Evolutionary conservation across 2,329 filamentous ascomycete species (phyloP).

Genomic region (Penicillium verrucosum): DNA sequence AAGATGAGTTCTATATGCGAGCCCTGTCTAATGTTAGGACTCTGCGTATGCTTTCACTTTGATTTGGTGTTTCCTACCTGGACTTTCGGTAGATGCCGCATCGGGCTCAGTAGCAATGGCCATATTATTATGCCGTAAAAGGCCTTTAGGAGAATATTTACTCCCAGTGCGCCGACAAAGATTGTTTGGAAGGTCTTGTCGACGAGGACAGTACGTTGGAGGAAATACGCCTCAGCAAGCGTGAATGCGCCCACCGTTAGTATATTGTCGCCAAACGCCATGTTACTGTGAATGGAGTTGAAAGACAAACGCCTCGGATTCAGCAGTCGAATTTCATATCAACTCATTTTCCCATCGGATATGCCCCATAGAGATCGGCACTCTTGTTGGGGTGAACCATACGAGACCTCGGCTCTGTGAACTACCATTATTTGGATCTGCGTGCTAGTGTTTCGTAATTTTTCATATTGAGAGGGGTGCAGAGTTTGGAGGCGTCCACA

Average conservation of each 20-base stretch:
- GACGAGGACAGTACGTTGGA: slow-evolving; percentile 27
- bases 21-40: too few relatives aligned
- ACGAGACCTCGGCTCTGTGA: slow-evolving; percentile 4
- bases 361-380: slow-evolving; percentile 2
- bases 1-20: too few relatives aligned
- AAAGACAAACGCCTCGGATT: neutral
- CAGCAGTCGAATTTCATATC: neutral
- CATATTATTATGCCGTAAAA: slow-evolving; percentile 48
- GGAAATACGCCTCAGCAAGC: slow-evolving; percentile 28
- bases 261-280: slow-evolving; percentile 1
- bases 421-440: neutral
- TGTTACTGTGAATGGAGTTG: neutral
- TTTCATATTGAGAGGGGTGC: neutral
- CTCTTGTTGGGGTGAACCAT: slow-evolving; percentile 1
- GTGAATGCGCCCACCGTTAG: slow-evolving; percentile 20
- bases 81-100: too few relatives aligned
- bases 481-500: neutral
- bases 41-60: too few relatives aligned
- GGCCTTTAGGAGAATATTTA: slow-evolving; percentile 25
- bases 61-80: too few relatives aligned
- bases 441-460: neutral
- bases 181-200: slow-evolving; percentile 27
- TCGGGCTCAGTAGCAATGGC: too few relatives aligned
- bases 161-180: slow-evolving; percentile 21
- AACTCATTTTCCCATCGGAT: neutral